phyloP scores from a whole-genome alignment of 139 green algal species.

The Chlorella vulgaris region DNA sequence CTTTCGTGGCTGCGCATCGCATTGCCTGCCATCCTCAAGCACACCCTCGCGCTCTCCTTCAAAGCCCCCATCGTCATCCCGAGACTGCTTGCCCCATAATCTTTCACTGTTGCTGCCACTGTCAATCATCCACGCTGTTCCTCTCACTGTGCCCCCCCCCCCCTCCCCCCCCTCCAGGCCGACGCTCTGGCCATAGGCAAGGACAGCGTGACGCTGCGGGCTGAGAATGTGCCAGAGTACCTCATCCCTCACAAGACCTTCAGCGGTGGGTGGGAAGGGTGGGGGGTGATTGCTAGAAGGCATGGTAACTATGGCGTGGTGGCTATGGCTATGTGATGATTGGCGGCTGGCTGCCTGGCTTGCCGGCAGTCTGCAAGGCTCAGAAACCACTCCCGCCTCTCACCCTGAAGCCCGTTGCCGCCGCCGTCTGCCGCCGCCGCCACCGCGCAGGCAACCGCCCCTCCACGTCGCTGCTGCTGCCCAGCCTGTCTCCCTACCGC shows the following conservation, averaged over 20 bases:
- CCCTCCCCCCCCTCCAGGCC: conserved; percentile 41
- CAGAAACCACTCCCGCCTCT: too few relatives aligned
- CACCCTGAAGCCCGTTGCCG: too few relatives aligned
- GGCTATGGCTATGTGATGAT: background rate
- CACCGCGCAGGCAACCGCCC: conserved; percentile 83
- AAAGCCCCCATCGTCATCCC: too few relatives aligned
- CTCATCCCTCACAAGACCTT: conserved; percentile 95
- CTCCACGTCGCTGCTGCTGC: conserved; percentile 91
- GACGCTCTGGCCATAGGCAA: conserved; percentile 97
- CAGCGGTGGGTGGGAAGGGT: conserved; percentile 39
- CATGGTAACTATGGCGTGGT: too few relatives aligned
- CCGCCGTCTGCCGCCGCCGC: too few relatives aligned
- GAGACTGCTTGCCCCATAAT: too few relatives aligned
- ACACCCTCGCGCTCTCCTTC: too few relatives aligned
- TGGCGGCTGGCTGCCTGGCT: background rate
- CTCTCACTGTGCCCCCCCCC: background rate
- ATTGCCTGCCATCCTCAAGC: too few relatives aligned
- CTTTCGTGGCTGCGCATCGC: too few relatives aligned
- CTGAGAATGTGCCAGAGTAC: conserved; percentile 82
- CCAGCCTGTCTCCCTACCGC: conserved; percentile 89
- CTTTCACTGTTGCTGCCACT: too few relatives aligned
- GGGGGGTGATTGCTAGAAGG: background rate
- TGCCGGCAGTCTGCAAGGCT: too few relatives aligned
- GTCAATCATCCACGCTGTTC: too few relatives aligned
- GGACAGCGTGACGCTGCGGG: conserved; percentile 80